Evolutionary conservation across 805 yeast species (phyloP), one percentile per base, ranked within the genome.

Genomic region (Candida tibetensis): DNA sequence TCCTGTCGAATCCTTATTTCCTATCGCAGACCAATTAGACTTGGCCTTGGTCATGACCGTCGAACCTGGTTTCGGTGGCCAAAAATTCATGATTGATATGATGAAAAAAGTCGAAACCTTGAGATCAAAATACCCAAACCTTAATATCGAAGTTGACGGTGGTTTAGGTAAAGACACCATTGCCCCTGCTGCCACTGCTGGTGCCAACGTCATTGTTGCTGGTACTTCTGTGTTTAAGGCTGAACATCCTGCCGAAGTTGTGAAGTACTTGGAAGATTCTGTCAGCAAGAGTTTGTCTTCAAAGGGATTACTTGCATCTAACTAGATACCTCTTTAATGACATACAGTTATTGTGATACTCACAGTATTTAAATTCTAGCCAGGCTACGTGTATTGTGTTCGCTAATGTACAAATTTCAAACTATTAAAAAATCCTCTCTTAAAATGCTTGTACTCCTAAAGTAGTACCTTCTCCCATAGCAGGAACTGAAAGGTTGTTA

Each of bases 1-100:
- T 1, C 79, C 90, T 0, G 93, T 86, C 16, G 93, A 84, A 41
- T 95, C 78, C 2, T 73, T 90, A 30, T 81, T 71, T 52, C 90
- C 86, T 19, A 66, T 86, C 43, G 91, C 82, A 17, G 82, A 82
- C 33, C 69, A 77, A 40, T 71, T 91, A 49, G 98, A 93, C 61
- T 87, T 91, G 96, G 90, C 87, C n/a, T 72, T 93, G 41, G 83
- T 93, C 30, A 93, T 91, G 98, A 93, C 99, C 2, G 98, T 93
- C 25, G 99, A 93, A 67, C 99, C 99, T 10, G 99, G 99, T 0
- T 91, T 93, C 60, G 99, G 99, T 16, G 99, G 99, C 32, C 99
- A 93, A 67, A 85, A 84, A 62, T 93, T 93, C 71, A 89, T 87
- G 96, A 69, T 79, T 14, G 86, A 80, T 42, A 90, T 91, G 96